Conservation (phyloP, 106 monocot genomes). For the Allium sativum region DNA sequence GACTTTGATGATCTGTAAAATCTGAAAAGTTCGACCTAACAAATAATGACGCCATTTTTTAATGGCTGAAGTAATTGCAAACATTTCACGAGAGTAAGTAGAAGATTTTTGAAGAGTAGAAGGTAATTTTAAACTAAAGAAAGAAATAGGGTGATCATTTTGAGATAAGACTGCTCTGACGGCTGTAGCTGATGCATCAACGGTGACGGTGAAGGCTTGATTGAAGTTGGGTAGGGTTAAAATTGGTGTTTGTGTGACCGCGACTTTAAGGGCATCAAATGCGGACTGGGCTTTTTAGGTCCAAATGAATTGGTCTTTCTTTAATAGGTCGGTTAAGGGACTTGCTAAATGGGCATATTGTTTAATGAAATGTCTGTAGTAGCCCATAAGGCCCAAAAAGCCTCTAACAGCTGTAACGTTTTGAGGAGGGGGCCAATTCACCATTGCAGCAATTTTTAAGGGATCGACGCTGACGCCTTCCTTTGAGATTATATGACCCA, state of each 20-base stretch:
- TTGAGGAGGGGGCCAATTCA: no score
- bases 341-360: neutral
- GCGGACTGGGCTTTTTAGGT: neutral
- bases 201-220: neutral
- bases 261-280: neutral
- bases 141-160: neutral
- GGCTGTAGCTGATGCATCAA: neutral
- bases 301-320: neutral
- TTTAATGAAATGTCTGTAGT: neutral
- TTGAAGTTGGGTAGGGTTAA: neutral
- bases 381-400: no score
- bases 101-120: neutral
- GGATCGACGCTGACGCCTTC: no score
- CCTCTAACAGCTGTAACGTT: no score
- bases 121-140: neutral
- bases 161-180: neutral
- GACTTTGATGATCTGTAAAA: neutral
- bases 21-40: neutral
- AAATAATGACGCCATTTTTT: neutral
- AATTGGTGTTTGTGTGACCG: neutral
- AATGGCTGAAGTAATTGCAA: neutral
- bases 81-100: neutral
- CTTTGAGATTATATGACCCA: no score
- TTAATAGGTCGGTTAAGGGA: neutral
- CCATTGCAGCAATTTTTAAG: no score